Evolutionary conservation across 805 yeast genomes (phyloP), one percentile per base, ranked within the genome.

Genomic region (Metschnikowia koreensis): DNA sequence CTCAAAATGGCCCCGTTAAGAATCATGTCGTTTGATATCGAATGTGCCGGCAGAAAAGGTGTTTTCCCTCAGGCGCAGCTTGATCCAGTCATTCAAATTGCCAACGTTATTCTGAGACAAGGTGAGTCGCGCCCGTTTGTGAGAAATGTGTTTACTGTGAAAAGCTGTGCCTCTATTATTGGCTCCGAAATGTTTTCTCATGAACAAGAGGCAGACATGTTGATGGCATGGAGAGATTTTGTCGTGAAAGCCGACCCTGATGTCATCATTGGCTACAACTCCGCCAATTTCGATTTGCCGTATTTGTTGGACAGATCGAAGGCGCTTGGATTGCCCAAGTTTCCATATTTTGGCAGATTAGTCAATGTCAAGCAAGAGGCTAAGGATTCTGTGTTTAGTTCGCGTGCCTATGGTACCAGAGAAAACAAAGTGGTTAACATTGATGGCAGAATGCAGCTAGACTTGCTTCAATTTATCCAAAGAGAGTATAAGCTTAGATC

Each of bases 21-120:
- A 63, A 84, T 94, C 45, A 74, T 94, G 59, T 91, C 97, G 10
- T 93, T 94, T 67, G 99, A 94, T 77, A 94, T 94, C 55, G 99
- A 94, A 70, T 94, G 99, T 79, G 94, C 99, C 3, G 99, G 99
- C 42, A 82, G 99, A 69, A 87, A 89, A 58, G 99, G 99, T 48
- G 81, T 94, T 11, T 94, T 94, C 67, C 99, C 99, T 1, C 99
- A 94, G 64, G 86, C 99, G 1, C 87, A 87, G 55, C 80, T 82
- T 44, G 99, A 94, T 72, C 87, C 97, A 0, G 97, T 94, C 9
- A 94, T 94, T 64, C 99, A 96, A 70, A 96, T 94, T 56, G 99
- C 99, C 6, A 93, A 90, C 64, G 97, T 94, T 29, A 96, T 93
- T 2, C 86, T 89, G 61, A 75, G 82, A 47, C 84, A 86, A 47